Evolutionary conservation across 169 alveolate genomes (phyloP), one percentile per base, ranked within the genome.

Genomic region (Fabrea salina): DNA sequence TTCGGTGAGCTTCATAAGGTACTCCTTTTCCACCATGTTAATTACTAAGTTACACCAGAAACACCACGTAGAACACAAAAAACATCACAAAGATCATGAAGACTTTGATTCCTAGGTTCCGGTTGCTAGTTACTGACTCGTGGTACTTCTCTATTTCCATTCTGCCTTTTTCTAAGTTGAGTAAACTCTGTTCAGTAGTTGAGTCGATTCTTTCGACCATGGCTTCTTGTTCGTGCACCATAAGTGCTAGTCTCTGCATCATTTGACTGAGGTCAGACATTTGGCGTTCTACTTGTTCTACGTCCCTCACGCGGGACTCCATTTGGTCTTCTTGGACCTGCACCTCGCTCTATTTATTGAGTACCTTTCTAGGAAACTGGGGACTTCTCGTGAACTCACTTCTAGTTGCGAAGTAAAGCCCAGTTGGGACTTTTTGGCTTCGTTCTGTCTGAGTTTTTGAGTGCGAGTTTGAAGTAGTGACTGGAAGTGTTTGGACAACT

Each of bases 1-100:
- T 4, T 22, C 49, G 16, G 61, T 41, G 25, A 70, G 66, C 68
- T 70, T 33, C 3, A 25, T 44, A 16, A 70, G 35, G 66, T 70
- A 70, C 39, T 59, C 41, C 6, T 50, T 70, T 25, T 70, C 79
- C 67, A 30, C 68, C 68, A 70, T 70, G 22, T 8, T 11, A 16
- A 54, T 54, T 44, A 54, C 25, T 11, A 54, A 22, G 8, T 53
- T 68, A 68, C 13, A 68, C 64, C 27, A 68, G 19, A 30, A 68
- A 68, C 11, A 68, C 67, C 7, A 68, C 78, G 30, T 68, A 68
- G 33, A 68, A 68, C 25, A 47, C 78, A 44, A 68, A 68, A 43
- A 68, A 68, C n/a, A 68, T 68, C 44, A 68, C 78, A 68, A 68
- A 68, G 44, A 68, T 68, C 78, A 68, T 43, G 66, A 68, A 68